phyloP scores from a whole-genome alignment of 306 rosid species.

The Quercus parvula region DNA sequence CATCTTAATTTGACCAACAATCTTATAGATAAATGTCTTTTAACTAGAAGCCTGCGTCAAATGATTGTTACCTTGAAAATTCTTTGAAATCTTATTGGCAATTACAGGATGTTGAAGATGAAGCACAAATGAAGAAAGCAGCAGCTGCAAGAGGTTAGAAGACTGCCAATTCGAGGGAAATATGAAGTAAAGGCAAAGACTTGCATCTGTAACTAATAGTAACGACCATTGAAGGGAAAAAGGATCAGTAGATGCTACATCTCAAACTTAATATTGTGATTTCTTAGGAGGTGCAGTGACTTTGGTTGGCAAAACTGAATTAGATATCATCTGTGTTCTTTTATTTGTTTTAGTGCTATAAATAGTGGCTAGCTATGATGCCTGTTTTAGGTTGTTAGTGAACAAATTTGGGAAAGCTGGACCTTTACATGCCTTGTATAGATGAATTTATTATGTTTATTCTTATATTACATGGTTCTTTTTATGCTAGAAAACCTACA shows the following conservation, averaged over 20 bases:
- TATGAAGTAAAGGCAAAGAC: slow-evolving; percentile 16
- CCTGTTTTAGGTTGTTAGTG: not conserved
- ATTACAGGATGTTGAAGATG: slow-evolving; percentile 91
- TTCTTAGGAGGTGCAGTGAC: slow-evolving; percentile 24
- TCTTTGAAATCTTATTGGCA: slow-evolving; percentile 10
- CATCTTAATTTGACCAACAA: not conserved
- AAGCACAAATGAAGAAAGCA: slow-evolving; percentile 45
- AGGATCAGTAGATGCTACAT: slow-evolving; percentile 13
- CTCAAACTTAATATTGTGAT: slow-evolving; percentile 17
- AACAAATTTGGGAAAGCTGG: slow-evolving; percentile 4
- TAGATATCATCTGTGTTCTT: slow-evolving; percentile 25
- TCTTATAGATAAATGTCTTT: not conserved
- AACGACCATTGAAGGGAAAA: slow-evolving; percentile 3
- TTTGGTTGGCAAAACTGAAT: slow-evolving; percentile 19
- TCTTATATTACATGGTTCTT: slow-evolving; percentile 25
- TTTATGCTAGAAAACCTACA: not conserved
- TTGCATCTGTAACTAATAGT: slow-evolving; percentile 20
- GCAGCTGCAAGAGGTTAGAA: slow-evolving; percentile 29
- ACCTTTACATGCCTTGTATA: slow-evolving; percentile 50
- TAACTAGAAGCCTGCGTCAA: not conserved
- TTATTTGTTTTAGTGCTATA: slow-evolving; percentile 27
- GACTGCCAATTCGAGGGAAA: slow-evolving; percentile 1
- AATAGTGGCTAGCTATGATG: slow-evolving; percentile 16
- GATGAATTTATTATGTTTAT: slow-evolving; percentile 30
- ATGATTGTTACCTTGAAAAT: not conserved